A percentile compares a stretch with the other conserved stretches of the same genome.
phyloP scores from a whole-genome alignment of 306 rosid genomes.

The Prunus kanzakura region DNA sequence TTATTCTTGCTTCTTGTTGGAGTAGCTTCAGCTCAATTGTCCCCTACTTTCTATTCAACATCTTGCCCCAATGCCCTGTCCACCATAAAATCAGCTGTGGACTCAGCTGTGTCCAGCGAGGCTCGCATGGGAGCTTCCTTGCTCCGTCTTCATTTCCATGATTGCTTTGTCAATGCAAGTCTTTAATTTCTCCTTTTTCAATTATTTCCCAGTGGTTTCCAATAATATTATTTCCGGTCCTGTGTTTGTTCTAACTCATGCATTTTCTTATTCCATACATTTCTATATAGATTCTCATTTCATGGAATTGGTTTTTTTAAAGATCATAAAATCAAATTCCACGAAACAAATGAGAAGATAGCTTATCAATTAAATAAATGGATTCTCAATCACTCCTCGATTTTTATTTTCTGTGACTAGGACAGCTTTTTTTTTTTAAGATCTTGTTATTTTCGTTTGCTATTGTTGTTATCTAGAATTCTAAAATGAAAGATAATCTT shows the following conservation, averaged over 20 bases:
- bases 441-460: background rate
- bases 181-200: background rate
- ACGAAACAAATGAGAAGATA: background rate
- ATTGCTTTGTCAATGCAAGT: constrained; percentile 84
- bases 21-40: constrained; percentile 47
- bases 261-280: background rate
- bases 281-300: background rate
- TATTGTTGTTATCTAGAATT: background rate
- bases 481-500: background rate
- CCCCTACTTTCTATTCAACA: constrained; percentile 42
- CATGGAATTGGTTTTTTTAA: background rate
- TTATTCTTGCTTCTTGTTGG: constrained; percentile 9
- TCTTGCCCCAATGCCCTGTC: constrained; percentile 59
- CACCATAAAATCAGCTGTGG: constrained; percentile 40
- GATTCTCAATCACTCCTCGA: background rate
- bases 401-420: background rate
- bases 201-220: background rate
- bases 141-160: constrained; percentile 87
- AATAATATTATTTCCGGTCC: background rate
- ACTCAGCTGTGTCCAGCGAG: constrained; percentile 42
- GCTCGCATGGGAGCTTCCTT: constrained; percentile 82
- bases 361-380: background rate
- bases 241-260: background rate
- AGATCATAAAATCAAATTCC: background rate
- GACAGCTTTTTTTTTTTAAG: background rate